Percentiles rank a stretch among this genome's conserved stretches.
phyloP scores from a whole-genome alignment of 768 basidiomycete genomes.

The Heimioporus sp. region DNA sequence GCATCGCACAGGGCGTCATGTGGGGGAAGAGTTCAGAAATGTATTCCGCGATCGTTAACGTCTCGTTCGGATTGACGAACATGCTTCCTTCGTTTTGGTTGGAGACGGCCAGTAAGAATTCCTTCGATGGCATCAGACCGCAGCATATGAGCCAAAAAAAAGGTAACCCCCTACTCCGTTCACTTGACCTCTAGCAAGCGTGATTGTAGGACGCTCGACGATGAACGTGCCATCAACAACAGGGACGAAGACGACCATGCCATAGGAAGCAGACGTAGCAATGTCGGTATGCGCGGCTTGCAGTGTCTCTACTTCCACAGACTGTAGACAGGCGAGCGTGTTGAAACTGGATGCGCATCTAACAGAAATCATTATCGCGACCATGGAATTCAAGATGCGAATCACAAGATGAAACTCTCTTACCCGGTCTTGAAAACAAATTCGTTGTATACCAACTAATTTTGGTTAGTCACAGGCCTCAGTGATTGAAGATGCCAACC shows the following conservation, averaged over 20 bases:
- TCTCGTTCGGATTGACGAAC: slow-evolving; percentile 28
- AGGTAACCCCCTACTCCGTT: too few species aligned
- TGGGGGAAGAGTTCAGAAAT: slow-evolving; percentile 41
- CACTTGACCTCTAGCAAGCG: too few species aligned
- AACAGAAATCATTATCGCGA: neutral
- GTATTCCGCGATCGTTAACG: slow-evolving; percentile 15
- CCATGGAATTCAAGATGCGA: neutral
- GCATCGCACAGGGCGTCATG: slow-evolving; percentile 25
- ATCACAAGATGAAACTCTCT: neutral
- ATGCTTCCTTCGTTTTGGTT: slow-evolving; percentile 33
- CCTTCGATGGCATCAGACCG: too few species aligned
- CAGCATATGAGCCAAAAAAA: too few species aligned
- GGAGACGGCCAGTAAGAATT: slow-evolving; percentile 19
- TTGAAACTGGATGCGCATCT: slow-evolving; percentile 35
- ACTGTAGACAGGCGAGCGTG: slow-evolving; percentile 41
- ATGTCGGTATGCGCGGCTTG: slow-evolving; percentile 34
- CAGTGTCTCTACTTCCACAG: slow-evolving; percentile 29
- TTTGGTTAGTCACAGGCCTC: neutral
- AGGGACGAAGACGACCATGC: too few species aligned
- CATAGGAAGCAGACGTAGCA: slow-evolving; percentile 33
- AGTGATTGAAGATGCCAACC: slow-evolving; percentile 7
- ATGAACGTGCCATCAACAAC: slow-evolving; percentile 46
- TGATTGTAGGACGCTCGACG: slow-evolving; percentile 38
- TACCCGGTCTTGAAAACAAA: slow-evolving; percentile 11
- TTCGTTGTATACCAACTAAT: slow-evolving; percentile 18